Evolutionary conservation across 2,329 filamentous ascomycete genomes (phyloP), one percentile per base, ranked within the genome.

Genomic region (Incumbomyces lentus): DNA sequence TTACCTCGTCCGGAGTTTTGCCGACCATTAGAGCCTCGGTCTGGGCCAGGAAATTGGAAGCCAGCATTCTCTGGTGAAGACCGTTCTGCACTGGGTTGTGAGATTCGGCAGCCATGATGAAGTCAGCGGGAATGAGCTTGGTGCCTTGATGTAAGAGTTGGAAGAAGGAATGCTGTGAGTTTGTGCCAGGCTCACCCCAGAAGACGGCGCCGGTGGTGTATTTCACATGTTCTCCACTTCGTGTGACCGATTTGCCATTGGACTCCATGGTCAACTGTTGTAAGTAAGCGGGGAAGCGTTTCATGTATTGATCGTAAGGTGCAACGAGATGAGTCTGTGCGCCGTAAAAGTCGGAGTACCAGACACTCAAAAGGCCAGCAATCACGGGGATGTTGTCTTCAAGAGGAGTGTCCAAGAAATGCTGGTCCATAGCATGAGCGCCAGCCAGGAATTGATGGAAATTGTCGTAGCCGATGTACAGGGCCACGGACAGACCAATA

Each of bases 261-360:
- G 90, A 96, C 75, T 98, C 92, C 92, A 98, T 98, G 51, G 90
- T 96, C 50, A 98, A 76, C 72, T 98, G 92, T 73, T 98, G 92
- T 46, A 98, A 84, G 73, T 98, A 98, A 59, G 92, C 92, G 32
- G 92, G 89, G 82, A 98, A 96, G 58, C 92, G 86, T 78, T 95
- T 88, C 56, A 98, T 82, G 73, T 98, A 98, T 71, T 98, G 92
- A 71, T 98, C 92, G 67, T 96, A 98, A 48, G 92, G 92, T 65
- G 92, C 86, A 55, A 98, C 89, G 44, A 98, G 78, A 70, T 96
- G 92, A 51, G 92, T 96, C 73, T 98, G 92, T 44, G 92, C 88
- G 65, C 89, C 89, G 69, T 94, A 98, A 73, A 96, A 96, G 74
- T 98, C 86, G 52, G 87, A 93, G 75, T 98, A 98, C 88, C 89